Evolutionary conservation across 1,284 basidiomycete species (phyloP), one percentile per base, ranked within the genome.

Genomic region (Ceratobasidium sp.): DNA sequence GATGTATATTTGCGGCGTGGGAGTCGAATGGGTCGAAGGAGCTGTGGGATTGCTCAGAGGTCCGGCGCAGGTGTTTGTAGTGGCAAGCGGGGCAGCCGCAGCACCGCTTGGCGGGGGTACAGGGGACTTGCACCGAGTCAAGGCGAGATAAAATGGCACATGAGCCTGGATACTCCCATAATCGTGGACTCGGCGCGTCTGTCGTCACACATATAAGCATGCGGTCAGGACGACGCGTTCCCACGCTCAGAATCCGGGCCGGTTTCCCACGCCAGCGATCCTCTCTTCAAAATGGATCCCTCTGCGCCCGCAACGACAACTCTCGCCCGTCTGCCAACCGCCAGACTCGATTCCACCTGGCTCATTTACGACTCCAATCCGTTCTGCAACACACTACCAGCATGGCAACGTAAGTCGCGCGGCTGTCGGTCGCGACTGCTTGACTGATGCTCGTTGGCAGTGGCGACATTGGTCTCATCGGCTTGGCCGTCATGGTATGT

Each of bases 401-500:
- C 22, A 66, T 71, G 68, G 37, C 68, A 58, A 56, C 61, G 68
- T 71, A 61, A 49, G 68, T 71, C 39, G 41, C 7, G 27, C 14
- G 24, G 7, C 8, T 31, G 39, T 63, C n/a, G 43, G 14, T 37
- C 6, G 27, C 24, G 14, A 37, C 49, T 43, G 13, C 34, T 71
- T 37, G 14, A 49, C 56, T 71, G 16, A 71, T 24, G 13, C 14
- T 14, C 56, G n/a, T 59, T n/a, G 56, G 27, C 81, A 95, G 93
- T 81, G 93, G 92, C 84, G 93, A 95, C 84, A 95, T 95, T 85
- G 93, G 93, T 81, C 92, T 95, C 83, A 95, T 95, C 85, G 95
- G 95, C 85, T 87, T 97, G 81, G 95, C 96, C 87, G 96, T 98
- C 86, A 98, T 98, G 96, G 95, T 93, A 82, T 76, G 86, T 80